phyloP scores from a whole-genome alignment of 148 eudicot species.

The Rhododendron ferrugineum region DNA sequence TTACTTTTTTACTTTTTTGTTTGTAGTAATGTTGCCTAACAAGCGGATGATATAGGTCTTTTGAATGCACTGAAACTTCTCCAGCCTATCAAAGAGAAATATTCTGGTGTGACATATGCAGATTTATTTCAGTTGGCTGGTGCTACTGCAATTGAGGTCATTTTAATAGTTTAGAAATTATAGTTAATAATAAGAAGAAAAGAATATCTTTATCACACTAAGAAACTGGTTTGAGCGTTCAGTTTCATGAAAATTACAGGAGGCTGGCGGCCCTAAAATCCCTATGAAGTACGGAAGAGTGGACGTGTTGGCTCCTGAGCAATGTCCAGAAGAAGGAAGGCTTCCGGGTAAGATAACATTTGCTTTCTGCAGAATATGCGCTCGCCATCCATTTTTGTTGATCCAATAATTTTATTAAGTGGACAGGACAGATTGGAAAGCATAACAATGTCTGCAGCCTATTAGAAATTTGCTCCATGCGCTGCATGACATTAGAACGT shows the following conservation, averaged over 20 bases:
- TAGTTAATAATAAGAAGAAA: not conserved
- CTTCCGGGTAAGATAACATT: constrained; percentile 66
- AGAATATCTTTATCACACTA: not conserved
- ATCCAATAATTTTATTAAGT: not conserved
- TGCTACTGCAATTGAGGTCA: constrained; percentile 97
- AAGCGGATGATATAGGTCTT: constrained; percentile 57
- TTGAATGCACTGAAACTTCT: constrained; percentile 93
- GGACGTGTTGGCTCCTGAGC: constrained; percentile 69
- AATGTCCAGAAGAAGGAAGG: constrained; percentile 99
- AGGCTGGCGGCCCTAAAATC: constrained; percentile 96
- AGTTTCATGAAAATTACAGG: constrained; percentile 37
- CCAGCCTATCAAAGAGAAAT: constrained; percentile 91
- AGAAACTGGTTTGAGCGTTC: constrained; percentile 3
- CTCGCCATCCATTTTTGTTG: not conserved
- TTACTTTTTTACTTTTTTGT: not conserved
- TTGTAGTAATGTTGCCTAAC: constrained; percentile 15
- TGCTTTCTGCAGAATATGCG: not conserved
- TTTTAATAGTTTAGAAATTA: constrained; percentile 1
- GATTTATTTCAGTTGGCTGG: constrained; percentile 93
- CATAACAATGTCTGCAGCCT: not conserved
- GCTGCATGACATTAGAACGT: not conserved
- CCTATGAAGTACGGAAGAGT: constrained; percentile 99
- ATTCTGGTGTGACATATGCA: constrained; percentile 84
- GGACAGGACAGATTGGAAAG: not conserved
- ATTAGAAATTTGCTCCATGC: not conserved